phyloP scores from a whole-genome alignment of 495 filamentous ascomycete genomes.

The Umbilicaria muhlenbergii region DNA sequence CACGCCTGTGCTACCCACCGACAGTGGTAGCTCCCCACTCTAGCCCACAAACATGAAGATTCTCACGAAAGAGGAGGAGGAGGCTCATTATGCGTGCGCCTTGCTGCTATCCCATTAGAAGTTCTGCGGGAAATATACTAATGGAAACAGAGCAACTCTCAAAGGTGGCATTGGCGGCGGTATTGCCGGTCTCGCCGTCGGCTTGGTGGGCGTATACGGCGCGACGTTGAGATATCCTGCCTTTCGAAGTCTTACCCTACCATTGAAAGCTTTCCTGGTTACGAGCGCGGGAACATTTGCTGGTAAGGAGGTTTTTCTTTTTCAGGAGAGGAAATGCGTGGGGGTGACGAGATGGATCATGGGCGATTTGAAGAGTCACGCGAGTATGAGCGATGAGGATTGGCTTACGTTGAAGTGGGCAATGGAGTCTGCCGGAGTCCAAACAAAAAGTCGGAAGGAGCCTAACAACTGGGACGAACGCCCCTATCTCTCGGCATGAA shows the following conservation, averaged over 20 bases:
- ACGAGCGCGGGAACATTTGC: constrained; percentile 68
- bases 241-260: constrained; percentile 67
- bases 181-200: constrained; percentile 44
- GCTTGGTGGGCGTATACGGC: constrained; percentile 43
- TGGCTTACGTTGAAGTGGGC: neutral
- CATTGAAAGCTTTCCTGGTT: constrained; percentile 82
- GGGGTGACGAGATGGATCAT: neutral
- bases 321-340: too few species aligned
- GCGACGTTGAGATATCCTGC: constrained; percentile 50
- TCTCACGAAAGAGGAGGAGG: constrained; percentile 84
- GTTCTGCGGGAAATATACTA: constrained; percentile 27
- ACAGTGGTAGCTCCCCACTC: too few species aligned
- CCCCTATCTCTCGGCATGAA: too few species aligned
- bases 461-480: too few species aligned
- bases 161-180: constrained; percentile 65
- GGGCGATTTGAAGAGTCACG: neutral
- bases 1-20: too few species aligned
- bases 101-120: neutral
- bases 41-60: constrained; percentile 59
- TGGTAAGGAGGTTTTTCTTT: constrained; percentile 22
- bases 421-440: too few species aligned
- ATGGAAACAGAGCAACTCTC: constrained; percentile 44
- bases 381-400: neutral
- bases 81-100: constrained; percentile 42
- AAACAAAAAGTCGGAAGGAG: too few species aligned